These are phyloP conservation scores for Schwanniomyces pseudopolymorphus DNA, from an alignment of 805 yeast genomes.

Conservation along the genomic window DNA sequence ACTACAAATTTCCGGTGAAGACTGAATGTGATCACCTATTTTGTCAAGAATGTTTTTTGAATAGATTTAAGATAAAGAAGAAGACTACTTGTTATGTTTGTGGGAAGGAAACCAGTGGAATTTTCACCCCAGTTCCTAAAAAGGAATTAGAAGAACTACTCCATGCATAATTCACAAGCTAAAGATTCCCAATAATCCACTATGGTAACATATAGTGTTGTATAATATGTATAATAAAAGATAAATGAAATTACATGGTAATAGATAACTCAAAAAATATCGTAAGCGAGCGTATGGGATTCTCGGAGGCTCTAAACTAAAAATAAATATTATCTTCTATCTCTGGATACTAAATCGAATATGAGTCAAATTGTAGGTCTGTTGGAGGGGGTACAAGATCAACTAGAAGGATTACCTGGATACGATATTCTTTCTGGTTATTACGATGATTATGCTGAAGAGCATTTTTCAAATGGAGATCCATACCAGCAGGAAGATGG, in stretches of 20 bases:
- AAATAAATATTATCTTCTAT: too few relatives aligned
- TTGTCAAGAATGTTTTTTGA: slow-evolving; percentile 61
- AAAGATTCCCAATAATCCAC: neutral
- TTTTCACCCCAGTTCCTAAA: slow-evolving; percentile 52
- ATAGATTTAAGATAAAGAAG: slow-evolving; percentile 37
- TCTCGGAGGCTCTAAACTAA: neutral
- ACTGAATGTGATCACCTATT: slow-evolving; percentile 64
- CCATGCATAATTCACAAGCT: neutral
- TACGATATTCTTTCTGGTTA: slow-evolving; percentile 53
- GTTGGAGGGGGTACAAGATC: slow-evolving; percentile 14
- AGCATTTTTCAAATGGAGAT: slow-evolving; percentile 60
- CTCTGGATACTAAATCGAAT: neutral
- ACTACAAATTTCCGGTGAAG: slow-evolving; percentile 54
- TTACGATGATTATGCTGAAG: slow-evolving; percentile 67
- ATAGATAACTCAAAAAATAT: neutral
- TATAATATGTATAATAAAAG: neutral
- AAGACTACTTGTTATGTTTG: slow-evolving; percentile 57
- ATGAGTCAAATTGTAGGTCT: slow-evolving; percentile 18
- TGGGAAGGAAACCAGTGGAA: slow-evolving; percentile 58
- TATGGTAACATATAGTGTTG: neutral
- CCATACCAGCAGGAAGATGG: slow-evolving; percentile 67
- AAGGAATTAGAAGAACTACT: slow-evolving; percentile 18
- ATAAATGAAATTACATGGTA: neutral
- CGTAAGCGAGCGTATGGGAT: neutral
- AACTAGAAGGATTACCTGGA: slow-evolving; percentile 52